Percentiles rank a stretch among this genome's conserved stretches.
These are phyloP conservation scores for Lactarius sp. DNA, from an alignment of 768 basidiomycete genomes.

Conservation along the genomic window DNA sequence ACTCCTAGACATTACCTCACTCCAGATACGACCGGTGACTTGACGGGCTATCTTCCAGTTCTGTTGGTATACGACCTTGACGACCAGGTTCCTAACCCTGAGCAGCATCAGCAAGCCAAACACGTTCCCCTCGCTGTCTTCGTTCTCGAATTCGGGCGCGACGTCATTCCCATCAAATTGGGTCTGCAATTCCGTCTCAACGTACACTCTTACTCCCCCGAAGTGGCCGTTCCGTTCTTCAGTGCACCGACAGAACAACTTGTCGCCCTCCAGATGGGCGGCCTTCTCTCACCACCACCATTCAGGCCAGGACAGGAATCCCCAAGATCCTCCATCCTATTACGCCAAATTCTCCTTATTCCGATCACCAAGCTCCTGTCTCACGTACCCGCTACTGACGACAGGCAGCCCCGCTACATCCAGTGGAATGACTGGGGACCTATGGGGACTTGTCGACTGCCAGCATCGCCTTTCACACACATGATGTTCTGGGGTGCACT, in stretches of 20 bases:
- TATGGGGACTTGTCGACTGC: neutral
- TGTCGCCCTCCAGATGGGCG: conserved; percentile 1
- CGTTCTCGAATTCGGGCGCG: conserved; percentile 6
- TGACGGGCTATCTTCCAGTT: neutral
- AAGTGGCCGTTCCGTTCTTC: conserved; percentile 11
- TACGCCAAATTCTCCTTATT: conserved; percentile 4
- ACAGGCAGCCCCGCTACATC: neutral
- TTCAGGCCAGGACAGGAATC: neutral
- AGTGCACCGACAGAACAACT: neutral
- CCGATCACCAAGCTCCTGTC: neutral
- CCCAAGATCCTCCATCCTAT: neutral
- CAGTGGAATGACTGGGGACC: conserved; percentile 11
- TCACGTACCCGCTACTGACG: neutral
- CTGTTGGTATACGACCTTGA: conserved; percentile 2
- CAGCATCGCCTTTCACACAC: neutral
- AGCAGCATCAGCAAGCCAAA: neutral
- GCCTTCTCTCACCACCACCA: neutral
- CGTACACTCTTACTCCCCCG: conserved; percentile 1
- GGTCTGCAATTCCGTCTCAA: neutral
- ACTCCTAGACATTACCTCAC: neutral
- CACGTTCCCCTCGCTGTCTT: neutral
- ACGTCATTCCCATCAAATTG: neutral
- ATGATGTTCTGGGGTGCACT: neutral
- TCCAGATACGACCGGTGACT: neutral
- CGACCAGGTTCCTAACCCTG: neutral